Percentiles rank a stretch among this genome's conserved stretches.
phyloP scores from a whole-genome alignment of 129 eudicot species.

The Oenanthe sinensis region DNA sequence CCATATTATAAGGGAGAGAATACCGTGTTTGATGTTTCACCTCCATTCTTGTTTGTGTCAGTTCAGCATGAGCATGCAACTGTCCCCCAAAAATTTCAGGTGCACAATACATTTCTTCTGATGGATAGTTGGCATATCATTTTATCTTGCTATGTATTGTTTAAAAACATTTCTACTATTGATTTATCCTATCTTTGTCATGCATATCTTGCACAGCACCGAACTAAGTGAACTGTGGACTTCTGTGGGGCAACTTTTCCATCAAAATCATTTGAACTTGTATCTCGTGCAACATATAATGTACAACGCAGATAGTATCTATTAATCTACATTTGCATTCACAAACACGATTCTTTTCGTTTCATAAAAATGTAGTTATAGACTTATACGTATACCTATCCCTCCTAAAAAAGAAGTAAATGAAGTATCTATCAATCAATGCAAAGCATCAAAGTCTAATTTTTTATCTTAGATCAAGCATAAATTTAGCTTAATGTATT shows the following conservation, averaged over 20 bases:
- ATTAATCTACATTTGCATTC: neutral
- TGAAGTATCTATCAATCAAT: no score
- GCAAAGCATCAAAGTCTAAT: no score
- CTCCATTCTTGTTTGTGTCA: constrained; percentile 58
- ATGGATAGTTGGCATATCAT: neutral
- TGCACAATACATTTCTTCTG: constrained; percentile 22
- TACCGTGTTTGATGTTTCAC: constrained; percentile 94
- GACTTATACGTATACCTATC: no score
- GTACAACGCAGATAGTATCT: neutral
- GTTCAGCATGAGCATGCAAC: constrained; percentile 75
- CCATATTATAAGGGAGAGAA: constrained; percentile 98
- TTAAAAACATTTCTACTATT: neutral
- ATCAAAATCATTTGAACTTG: neutral
- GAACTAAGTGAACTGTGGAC: neutral
- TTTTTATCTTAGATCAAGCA: no score
- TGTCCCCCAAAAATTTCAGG: constrained; percentile 81
- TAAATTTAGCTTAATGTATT: no score
- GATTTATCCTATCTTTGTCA: neutral
- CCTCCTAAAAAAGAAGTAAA: no score
- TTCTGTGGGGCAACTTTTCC: no score
- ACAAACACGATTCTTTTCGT: neutral
- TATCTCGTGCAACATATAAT: neutral
- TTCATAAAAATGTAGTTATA: no score
- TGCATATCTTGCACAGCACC: neutral
- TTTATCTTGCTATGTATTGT: neutral